These are phyloP conservation scores for Hypomontagnella submonticulosa DNA, from an alignment of 495 filamentous ascomycete genomes.

Conservation along the genomic window DNA sequence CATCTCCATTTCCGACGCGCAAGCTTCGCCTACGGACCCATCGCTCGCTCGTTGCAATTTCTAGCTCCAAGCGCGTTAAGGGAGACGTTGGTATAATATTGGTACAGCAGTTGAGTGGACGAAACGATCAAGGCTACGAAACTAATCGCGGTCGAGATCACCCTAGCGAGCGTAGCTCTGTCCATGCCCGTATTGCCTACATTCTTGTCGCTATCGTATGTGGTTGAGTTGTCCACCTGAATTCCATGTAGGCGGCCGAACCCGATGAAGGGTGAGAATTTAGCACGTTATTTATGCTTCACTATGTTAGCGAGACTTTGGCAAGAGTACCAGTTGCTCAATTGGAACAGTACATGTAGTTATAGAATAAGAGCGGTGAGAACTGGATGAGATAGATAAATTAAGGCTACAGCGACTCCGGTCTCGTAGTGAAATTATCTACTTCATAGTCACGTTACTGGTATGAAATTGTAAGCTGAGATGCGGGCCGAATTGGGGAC, in stretches of 20 bases:
- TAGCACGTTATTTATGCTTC: no score
- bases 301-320: no score
- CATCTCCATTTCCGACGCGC: conserved; percentile 54
- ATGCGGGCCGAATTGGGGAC: no score
- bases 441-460: no score
- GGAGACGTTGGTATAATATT: conserved; percentile 53
- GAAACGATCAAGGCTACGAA: conserved; percentile 54
- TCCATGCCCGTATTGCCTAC: conserved; percentile 39
- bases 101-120: conserved; percentile 54
- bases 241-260: not conserved
- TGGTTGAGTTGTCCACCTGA: conserved; percentile 10
- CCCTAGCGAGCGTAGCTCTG: conserved; percentile 33
- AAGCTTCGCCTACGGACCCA: conserved; percentile 56
- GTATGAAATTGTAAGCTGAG: no score
- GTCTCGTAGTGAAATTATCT: no score
- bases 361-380: no score
- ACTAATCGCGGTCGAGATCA: conserved; percentile 42
- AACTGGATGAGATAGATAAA: no score
- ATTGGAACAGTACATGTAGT: no score
- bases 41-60: conserved; percentile 56
- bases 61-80: conserved; percentile 51
- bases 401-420: no score
- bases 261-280: no score
- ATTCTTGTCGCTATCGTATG: not conserved
- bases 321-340: no score